Evolutionary conservation across 1,284 basidiomycete species (phyloP), one percentile per base, ranked within the genome.

Genomic region (Somion occarium): DNA sequence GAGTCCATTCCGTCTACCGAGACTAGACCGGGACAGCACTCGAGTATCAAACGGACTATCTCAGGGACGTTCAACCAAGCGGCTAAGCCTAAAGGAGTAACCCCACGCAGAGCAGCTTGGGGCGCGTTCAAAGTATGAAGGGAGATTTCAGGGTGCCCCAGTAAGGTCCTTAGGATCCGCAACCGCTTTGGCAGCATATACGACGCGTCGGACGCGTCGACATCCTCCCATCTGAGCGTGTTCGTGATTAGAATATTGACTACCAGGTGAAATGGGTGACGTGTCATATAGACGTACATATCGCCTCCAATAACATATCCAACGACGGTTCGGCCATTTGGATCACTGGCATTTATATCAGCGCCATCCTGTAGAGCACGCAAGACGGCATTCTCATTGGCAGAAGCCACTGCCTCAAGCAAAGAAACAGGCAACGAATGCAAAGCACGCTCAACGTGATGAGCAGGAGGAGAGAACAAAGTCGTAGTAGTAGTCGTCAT

Each of bases 1-100:
- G 75, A 69, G 59, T 89, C 86, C 70, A 80, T 77, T 23, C 80
- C 84, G 58, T 89, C 83, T 3, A 88, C 84, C 5, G 81, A 76
- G 30, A 89, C 78, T 20, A 77, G 64, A 42, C 80, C 81, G 3
- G 70, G 64, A 56, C 83, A 82, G 30, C 69, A 74, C 46, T 85
- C 79, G 30, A 89, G 72, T 19, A 89, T 67, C 27, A 80, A 59
- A 44, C 70, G 70, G 18, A 88, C 83, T 37, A 72, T 74, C 5
- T 78, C 68, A 15, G 76, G 74, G 64, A 79, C 67, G 59, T 86
- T 81, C 24, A 88, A 71, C 83, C 86, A 89, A 2, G 85, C 79
- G 15, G 86, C 84, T 71, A 87, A 80, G 4, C 84, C 82, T 7
- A 89, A 75, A 4, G 86, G 85, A 1, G 85, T 85, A 11, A 86